A percentile compares a stretch with the other conserved stretches of the same genome.
Evolutionary conservation across 345 rosid genomes (phyloP).

Genomic region (Syzygium aqueum): DNA sequence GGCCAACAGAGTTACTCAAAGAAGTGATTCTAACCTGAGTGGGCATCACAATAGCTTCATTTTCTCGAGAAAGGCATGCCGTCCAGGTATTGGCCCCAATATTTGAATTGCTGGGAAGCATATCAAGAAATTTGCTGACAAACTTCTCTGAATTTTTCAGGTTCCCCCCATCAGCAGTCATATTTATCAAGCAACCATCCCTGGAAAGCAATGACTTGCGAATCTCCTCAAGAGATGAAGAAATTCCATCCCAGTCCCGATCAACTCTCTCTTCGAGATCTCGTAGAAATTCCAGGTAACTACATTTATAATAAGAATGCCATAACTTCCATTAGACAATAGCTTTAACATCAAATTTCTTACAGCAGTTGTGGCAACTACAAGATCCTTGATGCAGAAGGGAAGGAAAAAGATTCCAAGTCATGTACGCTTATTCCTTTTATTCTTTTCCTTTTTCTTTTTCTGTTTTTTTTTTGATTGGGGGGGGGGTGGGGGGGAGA

Average conservation of each 20-base stretch:
- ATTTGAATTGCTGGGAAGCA: constrained; percentile 62
- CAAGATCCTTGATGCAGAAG: background rate
- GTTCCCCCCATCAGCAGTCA: constrained; percentile 81
- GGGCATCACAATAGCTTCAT: constrained; percentile 92
- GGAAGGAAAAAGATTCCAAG: background rate
- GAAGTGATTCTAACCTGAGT: constrained; percentile 51
- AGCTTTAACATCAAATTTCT: background rate
- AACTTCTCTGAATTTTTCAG: constrained; percentile 46
- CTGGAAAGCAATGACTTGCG: constrained; percentile 65
- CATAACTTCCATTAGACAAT: background rate
- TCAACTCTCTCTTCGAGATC: constrained; percentile 80
- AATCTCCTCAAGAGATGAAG: constrained; percentile 85
- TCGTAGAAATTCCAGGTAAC: constrained; percentile 79
- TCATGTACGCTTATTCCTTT: background rate
- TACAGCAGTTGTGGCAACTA: background rate
- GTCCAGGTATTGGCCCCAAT: constrained; percentile 42
- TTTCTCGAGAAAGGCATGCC: constrained; percentile 46
- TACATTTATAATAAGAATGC: constrained; percentile 14
- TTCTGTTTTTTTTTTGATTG: background rate
- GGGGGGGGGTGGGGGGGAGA: background rate
- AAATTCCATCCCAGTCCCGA: constrained; percentile 80
- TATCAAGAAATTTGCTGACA: constrained; percentile 72
- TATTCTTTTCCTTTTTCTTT: background rate
- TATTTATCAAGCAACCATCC: constrained; percentile 72
- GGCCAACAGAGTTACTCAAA: background rate